phyloP scores from a whole-genome alignment of 352 stramenopile genomes.

The Plasmopara halstedii region DNA sequence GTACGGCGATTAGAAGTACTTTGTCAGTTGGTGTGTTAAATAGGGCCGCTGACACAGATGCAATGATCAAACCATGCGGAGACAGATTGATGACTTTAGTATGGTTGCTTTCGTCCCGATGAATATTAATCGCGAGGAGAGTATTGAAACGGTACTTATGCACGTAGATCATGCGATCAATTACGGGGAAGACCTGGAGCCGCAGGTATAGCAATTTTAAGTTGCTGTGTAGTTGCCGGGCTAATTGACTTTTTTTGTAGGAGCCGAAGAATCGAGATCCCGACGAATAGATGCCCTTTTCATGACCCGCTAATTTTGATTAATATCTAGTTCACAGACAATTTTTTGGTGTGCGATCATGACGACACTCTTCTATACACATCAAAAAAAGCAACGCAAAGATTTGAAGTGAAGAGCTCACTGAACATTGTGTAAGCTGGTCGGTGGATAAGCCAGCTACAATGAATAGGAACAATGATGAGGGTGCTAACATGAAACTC shows the following conservation, averaged over 20 bases:
- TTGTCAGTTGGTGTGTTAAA: neutral
- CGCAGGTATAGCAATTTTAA: conserved; percentile 30
- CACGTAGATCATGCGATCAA: conserved; percentile 96
- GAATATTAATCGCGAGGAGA: conserved; percentile 96
- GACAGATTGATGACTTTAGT: conserved; percentile 91
- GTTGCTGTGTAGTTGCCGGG: no score
- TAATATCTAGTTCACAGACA: no score
- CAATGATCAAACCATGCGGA: neutral
- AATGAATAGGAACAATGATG: no score
- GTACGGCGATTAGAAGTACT: conserved; percentile 24
- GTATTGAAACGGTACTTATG: conserved; percentile 92
- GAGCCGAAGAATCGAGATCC: conserved; percentile 63
- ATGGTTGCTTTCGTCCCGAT: conserved; percentile 98
- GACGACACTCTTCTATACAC: no score
- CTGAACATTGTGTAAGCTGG: no score
- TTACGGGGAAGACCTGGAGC: conserved; percentile 95
- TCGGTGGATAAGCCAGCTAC: no score
- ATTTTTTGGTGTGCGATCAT: no score
- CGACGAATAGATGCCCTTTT: conserved; percentile 24
- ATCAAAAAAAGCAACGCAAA: no score
- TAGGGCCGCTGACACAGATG: conserved; percentile 3
- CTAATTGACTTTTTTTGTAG: conserved; percentile 21
- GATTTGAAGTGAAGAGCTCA: no score
- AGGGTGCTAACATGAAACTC: no score
- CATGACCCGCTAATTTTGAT: no score